These are phyloP conservation scores for Colletotrichum sojae DNA, from an alignment of 2,329 filamentous ascomycete genomes.

Conservation along the genomic window DNA sequence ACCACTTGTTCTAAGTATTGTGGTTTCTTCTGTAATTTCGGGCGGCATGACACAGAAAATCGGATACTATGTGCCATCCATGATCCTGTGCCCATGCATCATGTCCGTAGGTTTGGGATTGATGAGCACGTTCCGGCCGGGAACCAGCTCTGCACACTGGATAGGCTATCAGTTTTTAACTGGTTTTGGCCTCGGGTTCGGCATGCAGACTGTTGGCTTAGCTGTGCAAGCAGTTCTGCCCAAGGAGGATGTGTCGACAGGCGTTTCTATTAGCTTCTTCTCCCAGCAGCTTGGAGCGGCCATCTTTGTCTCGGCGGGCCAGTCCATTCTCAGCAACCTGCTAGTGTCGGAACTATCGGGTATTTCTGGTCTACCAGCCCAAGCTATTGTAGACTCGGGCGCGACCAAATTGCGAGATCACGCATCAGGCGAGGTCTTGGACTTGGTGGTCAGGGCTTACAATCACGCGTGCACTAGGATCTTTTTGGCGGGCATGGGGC, in stretches of 20 bases:
- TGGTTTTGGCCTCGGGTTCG: slow-evolving; percentile 71
- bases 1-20: slow-evolving; percentile 69
- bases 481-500: slow-evolving; percentile 73
- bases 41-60: slow-evolving; percentile 65
- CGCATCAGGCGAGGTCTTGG: slow-evolving; percentile 65
- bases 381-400: slow-evolving; percentile 61
- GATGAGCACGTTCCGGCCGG: slow-evolving; percentile 67
- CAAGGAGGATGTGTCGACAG: slow-evolving; percentile 67
- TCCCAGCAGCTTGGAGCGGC: slow-evolving; percentile 72
- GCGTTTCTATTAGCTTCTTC: slow-evolving; percentile 70
- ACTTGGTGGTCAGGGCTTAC: slow-evolving; percentile 73
- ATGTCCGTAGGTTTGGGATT: slow-evolving; percentile 69
- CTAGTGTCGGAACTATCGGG: slow-evolving; percentile 55
- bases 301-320: slow-evolving; percentile 70
- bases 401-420: slow-evolving; percentile 72
- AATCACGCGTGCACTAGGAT: slow-evolving; percentile 74
- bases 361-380: slow-evolving; percentile 60
- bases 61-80: slow-evolving; percentile 73
- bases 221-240: slow-evolving; percentile 69
- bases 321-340: slow-evolving; percentile 66
- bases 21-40: slow-evolving; percentile 64
- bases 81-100: slow-evolving; percentile 65
- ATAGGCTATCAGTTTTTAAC: slow-evolving; percentile 72
- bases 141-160: slow-evolving; percentile 66
- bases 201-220: slow-evolving; percentile 71